Base-by-base conservation (phyloP, 768 basidiomycete genomes). In the Mycena alexandri region DNA sequence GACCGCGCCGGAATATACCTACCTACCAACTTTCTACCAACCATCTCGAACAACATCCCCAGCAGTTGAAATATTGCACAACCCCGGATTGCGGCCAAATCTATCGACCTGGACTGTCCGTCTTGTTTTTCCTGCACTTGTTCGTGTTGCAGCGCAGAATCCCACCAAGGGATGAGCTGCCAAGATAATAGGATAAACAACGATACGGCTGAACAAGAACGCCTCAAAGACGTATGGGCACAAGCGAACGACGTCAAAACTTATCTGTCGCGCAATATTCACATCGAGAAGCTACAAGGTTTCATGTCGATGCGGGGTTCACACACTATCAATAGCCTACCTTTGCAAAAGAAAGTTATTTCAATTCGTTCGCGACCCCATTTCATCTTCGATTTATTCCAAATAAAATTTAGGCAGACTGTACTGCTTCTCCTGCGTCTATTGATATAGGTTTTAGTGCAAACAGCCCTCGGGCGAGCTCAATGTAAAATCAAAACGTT, bases 81-180 rank as follows among this genome's bases (percentile, higher is more conserved):
- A 92, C 90, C 0, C 88, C 93, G 0, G 91, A 92, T 73, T 93
- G 92, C 74, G 81, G 79, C 7, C 89, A 91, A 69, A 84, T 92
- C 5, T 93, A 93, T 76, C 79, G 83, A 22, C n/a, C 34, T 53
- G 11, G 52, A 53, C 52, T 53, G 52, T 16, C 52, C 52, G 19
- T 53, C 52, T 14, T 53, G 52, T 38, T 53, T 53, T 53, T 53
- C 52, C 17, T 4, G 34, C 52, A 53, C 34, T 38, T 53, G 52
- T 22, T 53, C 52, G 34, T 53, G 52, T 21, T 53, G 52, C 34
- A 53, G n/a, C n/a, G 34, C 34, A 53, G 52, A 38, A 8, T 34
- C 10, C 34, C 52, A 53, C n/a, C n/a, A 36, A 21, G 52, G 52
- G 13, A 53, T 53, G 52, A 38, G 34, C 21, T 53, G 52, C n/a